Evolutionary conservation across 2,329 filamentous ascomycete species (phyloP).

Genomic region (Leptographium wingfieldii): DNA sequence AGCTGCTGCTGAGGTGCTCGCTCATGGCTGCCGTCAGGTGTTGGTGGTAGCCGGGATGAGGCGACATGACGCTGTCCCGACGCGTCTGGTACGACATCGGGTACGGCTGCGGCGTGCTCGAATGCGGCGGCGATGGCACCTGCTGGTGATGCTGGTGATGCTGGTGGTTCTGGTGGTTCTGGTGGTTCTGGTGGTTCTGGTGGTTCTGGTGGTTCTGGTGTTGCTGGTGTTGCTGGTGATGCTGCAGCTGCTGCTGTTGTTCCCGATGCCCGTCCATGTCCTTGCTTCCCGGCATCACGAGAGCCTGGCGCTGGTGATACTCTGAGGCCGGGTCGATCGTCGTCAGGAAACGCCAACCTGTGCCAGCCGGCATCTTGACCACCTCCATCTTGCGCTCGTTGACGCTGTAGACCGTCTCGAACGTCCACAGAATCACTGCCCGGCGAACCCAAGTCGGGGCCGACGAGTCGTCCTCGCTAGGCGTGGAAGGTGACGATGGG

Average conservation of each 20-base stretch:
- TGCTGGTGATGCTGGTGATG: background rate
- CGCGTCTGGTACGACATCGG: conserved; percentile 11
- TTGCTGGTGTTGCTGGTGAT: background rate
- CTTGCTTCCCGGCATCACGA: conserved; percentile 16
- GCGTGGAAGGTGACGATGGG: conserved; percentile 19
- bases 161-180: background rate
- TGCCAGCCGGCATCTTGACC: conserved; percentile 38
- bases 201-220: background rate
- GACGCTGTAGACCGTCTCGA: conserved; percentile 35
- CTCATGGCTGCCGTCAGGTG: conserved; percentile 43
- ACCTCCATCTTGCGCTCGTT: conserved; percentile 29
- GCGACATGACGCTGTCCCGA: conserved; percentile 39
- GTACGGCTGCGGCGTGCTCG: background rate
- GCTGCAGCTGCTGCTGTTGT: background rate
- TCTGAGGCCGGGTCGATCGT: conserved; percentile 47
- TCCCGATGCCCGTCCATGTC: conserved; percentile 35
- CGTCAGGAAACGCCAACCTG: conserved; percentile 50
- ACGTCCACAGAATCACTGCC: conserved; percentile 51
- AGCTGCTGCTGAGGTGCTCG: conserved; percentile 34
- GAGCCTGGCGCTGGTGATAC: conserved; percentile 38
- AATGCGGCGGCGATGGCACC: background rate
- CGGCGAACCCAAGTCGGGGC: conserved; percentile 37
- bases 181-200: background rate
- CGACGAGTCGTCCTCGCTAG: background rate
- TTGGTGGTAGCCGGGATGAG: conserved; percentile 36